These are phyloP conservation scores for Colletotrichum tanaceti DNA, from an alignment of 2,329 filamentous ascomycete genomes.

Conservation along the genomic window DNA sequence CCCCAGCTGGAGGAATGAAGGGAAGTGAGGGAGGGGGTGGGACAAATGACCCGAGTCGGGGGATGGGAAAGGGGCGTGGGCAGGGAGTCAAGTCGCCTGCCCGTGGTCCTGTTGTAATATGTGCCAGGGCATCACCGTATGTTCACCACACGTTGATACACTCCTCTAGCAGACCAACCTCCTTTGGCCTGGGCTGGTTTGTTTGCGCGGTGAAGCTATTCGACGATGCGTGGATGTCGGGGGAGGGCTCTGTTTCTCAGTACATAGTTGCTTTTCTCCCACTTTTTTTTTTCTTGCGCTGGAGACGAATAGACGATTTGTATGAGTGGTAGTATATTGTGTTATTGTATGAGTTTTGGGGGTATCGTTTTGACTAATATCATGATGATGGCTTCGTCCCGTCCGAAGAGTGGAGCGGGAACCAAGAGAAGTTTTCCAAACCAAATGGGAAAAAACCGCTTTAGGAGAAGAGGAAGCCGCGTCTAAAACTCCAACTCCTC, in stretches of 20 bases:
- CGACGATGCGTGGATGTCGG: background rate
- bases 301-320: constrained; percentile 17
- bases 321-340: constrained; percentile 12
- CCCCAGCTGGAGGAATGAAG: background rate
- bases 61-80: background rate
- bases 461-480: background rate
- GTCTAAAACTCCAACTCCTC: constrained; percentile 75
- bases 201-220: background rate
- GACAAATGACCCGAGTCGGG: background rate
- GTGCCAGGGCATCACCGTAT: constrained; percentile 18
- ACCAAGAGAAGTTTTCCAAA: no score
- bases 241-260: background rate
- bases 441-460: no score
- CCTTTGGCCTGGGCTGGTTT: background rate
- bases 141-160: constrained; percentile 23
- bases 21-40: no score
- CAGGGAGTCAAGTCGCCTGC: background rate
- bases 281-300: background rate
- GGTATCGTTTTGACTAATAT: constrained; percentile 1
- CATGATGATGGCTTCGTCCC: no score
- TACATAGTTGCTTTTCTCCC: constrained; percentile 1
- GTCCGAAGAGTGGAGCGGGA: no score
- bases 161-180: background rate
- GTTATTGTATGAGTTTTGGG: background rate
- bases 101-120: constrained; percentile 13